Conservation (phyloP, 495 filamentous ascomycete species). For the Aspergillus sparsus region DNA sequence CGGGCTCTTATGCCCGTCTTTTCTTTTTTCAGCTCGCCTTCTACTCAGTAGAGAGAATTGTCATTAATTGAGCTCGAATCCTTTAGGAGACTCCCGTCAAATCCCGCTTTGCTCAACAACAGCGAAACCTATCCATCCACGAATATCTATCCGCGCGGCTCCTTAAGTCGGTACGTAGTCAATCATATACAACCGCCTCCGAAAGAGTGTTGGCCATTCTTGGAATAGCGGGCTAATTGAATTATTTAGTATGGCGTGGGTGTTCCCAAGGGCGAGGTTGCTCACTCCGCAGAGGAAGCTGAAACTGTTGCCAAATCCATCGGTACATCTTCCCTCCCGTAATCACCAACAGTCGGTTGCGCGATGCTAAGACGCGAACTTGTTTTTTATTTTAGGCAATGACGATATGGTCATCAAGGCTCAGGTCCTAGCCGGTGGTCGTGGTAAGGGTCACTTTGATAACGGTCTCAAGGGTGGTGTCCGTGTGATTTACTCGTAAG, state of each 20-base stretch:
- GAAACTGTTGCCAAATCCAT: constrained; percentile 88
- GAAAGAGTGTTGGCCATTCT: too few species aligned
- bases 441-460: constrained; percentile 96
- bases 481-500: constrained; percentile 93
- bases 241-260: constrained; percentile 82
- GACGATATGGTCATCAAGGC: constrained; percentile 99
- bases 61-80: constrained; percentile 26
- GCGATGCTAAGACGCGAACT: constrained; percentile 29
- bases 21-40: constrained; percentile 19
- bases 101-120: constrained; percentile 56
- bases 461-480: constrained; percentile 99
- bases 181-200: neutral
- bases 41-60: neutral
- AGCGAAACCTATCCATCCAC: constrained; percentile 91
- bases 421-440: constrained; percentile 94
- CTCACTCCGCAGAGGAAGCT: constrained; percentile 79
- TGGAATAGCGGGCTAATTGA: constrained; percentile 26
- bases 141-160: constrained; percentile 94
- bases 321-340: constrained; percentile 47
- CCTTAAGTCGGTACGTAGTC: constrained; percentile 69
- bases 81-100: constrained; percentile 51
- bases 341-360: constrained; percentile 16
- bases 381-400: constrained; percentile 54
- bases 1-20: constrained; percentile 18
- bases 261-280: constrained; percentile 84